Conservation (phyloP, 2,329 filamentous ascomycete species). For the Penicillium occitanis region DNA sequence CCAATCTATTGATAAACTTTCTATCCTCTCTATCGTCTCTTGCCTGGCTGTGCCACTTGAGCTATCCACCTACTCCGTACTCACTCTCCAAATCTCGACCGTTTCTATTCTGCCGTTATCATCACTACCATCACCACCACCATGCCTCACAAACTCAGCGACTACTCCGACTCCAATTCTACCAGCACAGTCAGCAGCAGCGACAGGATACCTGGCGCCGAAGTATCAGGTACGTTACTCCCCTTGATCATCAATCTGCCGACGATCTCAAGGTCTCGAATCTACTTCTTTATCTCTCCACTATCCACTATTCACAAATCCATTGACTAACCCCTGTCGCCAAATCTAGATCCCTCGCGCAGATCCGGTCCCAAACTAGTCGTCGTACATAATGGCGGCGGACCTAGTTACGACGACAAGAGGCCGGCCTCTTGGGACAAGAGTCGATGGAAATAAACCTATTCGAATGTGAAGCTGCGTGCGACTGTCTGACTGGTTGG, state of each 20-base stretch:
- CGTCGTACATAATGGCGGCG: conserved; percentile 24
- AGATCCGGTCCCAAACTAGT: conserved; percentile 22
- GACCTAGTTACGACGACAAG: conserved; percentile 24
- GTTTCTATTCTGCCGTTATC: not conserved
- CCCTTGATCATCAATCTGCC: not conserved
- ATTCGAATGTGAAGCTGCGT: not conserved
- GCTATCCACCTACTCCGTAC: not conserved
- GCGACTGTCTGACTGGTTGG: conserved; percentile 1
- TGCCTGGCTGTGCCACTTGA: conserved; percentile 21
- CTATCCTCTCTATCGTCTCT: not conserved
- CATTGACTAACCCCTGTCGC: conserved; percentile 11
- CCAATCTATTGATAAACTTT: not conserved
- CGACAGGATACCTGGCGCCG: conserved; percentile 20
- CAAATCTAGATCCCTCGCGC: conserved; percentile 23
- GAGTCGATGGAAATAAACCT: conserved; percentile 22
- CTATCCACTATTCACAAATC: not conserved
- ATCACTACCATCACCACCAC: not conserved
- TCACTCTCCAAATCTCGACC: not conserved
- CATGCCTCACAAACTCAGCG: conserved; percentile 22
- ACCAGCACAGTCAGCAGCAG: conserved; percentile 21
- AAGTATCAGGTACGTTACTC: conserved; percentile 18
- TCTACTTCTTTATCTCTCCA: not conserved
- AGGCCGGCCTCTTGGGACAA: conserved; percentile 23
- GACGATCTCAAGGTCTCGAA: conserved; percentile 10
- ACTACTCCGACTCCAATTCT: conserved; percentile 22